Evolutionary conservation across 805 yeast genomes (phyloP), one percentile per base, ranked within the genome.

Genomic region (Ogataea dorogensis): DNA sequence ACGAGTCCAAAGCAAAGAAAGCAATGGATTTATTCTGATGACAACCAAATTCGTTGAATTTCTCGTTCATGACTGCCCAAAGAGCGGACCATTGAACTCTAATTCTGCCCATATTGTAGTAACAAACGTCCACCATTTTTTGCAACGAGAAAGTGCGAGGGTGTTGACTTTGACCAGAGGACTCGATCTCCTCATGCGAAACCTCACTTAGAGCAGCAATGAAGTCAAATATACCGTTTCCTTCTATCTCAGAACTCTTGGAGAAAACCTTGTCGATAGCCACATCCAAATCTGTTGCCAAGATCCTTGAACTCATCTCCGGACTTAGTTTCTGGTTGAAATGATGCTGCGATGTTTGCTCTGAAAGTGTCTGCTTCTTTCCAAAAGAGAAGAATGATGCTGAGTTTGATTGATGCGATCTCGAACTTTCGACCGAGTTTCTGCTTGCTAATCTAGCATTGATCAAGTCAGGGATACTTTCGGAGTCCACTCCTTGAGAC

Each of bases 81-180:
- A 93, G 70, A 36, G 86, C 91, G 5, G 95, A 78, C 97, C 98
- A 93, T 63, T 94, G 96, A 43, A 93, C 80, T 59, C 96, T 78
- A 51, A 93, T 89, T 67, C 98, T 84, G 33, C 79, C 79, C 97
- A 93, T 93, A 59, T 94, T 94, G 67, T 94, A 93, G 61, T 93
- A 91, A 63, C 97, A 91, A 27, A 93, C 95, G 62, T 94, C 98
- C 34, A 93, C 95, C 71, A 93, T 85, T 57, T 93, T 93, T 56
- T 88, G 98, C 45, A 93, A 65, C 0, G 98, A 86, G 56, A 86
- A 94, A 63, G 87, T 81, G 58, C 98, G 72, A 24, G 98, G 98
- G 43, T 86, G 79, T 5, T 73, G 68, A 28, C 89, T 80, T 53
- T 78, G 79, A 5, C 88, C 89, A 1, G 95, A 83, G 0, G 94